Base-by-base conservation (phyloP, 2,329 filamentous ascomycete genomes). In the Xylariaceae sp. region DNA sequence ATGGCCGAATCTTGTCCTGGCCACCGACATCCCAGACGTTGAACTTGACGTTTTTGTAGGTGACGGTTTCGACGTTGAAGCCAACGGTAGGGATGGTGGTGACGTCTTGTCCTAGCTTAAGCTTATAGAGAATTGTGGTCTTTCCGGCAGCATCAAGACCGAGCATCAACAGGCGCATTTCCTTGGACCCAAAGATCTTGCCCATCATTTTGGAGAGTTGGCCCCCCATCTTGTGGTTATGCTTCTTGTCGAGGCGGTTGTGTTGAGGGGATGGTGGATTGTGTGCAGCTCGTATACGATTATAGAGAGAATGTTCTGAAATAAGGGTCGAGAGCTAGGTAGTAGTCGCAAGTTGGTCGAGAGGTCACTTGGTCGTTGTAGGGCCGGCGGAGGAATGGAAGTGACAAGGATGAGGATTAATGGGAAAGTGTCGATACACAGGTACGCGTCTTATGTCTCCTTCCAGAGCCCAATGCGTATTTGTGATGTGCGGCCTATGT, bases 21-120 rank as follows among this genome's bases (percentile, higher is more conserved):
- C 94, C 94, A 77, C 94, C 94, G 59, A 98, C 94, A 81, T 98
- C 94, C 94, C 94, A 98, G 63, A 98, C 94, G 71, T 96, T 98
- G 83, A 98, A 98, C 79, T 97, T 96, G 78, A 97, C 93, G 77
- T 98, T 98, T 85, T 97, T 97, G 83, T 96, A 97, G 67, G 93
- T 96, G 71, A 98, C 93, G 4, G 92, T 96, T 83, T 98, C 94
- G 77, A 98, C 95, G 84, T 98, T 98, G 85, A 98, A 98, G 68
- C 94, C 95, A 69, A 99, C 95, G 29, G 95, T 99, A 43, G 95
- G 95, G 73, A 98, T 98, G 49, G 95, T 98, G 61, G 95, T 98
- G 71, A 98, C 93, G 74, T 96, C 93, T 82, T 98, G 92, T 78
- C 94, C 93, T 60, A 98, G 87, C 86, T 98, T 98, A 73, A 99